Evolutionary conservation across 805 yeast genomes (phyloP).

Genomic region (Candida palmyrensis): DNA sequence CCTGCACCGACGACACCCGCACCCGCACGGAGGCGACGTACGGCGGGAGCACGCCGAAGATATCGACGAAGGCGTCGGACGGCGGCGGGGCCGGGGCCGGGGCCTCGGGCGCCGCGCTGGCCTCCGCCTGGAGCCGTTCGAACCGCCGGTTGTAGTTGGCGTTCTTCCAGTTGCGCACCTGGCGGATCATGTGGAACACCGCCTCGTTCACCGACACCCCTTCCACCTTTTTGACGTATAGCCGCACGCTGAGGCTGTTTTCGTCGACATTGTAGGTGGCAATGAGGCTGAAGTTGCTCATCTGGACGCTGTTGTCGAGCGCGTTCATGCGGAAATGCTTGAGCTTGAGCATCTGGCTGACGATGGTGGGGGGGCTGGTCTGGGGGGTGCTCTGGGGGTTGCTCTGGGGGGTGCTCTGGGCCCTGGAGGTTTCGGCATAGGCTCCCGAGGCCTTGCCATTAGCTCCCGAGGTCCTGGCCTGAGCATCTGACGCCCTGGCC

Average conservation of each 20-base stretch:
- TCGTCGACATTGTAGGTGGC: slow-evolving; percentile 20
- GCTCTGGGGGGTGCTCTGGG: not conserved
- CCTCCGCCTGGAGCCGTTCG: slow-evolving; percentile 4
- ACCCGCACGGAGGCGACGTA: slow-evolving; percentile 21
- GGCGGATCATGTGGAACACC: slow-evolving; percentile 30
- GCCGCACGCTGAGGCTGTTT: slow-evolving; percentile 16
- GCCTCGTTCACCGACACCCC: slow-evolving; percentile 32
- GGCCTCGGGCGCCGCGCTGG: not conserved
- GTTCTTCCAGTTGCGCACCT: slow-evolving; percentile 24
- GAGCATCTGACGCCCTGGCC: no score
- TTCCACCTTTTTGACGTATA: slow-evolving; percentile 20
- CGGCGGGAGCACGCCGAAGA: slow-evolving; percentile 28
- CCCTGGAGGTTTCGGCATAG: no score
- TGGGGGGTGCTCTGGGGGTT: slow-evolving; percentile 13
- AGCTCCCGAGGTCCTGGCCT: no score
- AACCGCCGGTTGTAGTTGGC: slow-evolving; percentile 22
- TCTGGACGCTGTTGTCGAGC: slow-evolving; percentile 23
- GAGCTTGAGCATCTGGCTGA: slow-evolving; percentile 15
- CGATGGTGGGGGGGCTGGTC: slow-evolving; percentile 11
- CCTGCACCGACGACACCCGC: slow-evolving; percentile 21
- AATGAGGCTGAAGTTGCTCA: slow-evolving; percentile 23
- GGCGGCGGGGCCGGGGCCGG: not conserved
- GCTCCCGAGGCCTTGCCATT: no score
- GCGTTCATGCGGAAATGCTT: slow-evolving; percentile 26
- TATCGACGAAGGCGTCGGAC: slow-evolving; percentile 10